phyloP scores from a whole-genome alignment of 768 basidiomycete species.

The Lepiota brunneoincarnata region DNA sequence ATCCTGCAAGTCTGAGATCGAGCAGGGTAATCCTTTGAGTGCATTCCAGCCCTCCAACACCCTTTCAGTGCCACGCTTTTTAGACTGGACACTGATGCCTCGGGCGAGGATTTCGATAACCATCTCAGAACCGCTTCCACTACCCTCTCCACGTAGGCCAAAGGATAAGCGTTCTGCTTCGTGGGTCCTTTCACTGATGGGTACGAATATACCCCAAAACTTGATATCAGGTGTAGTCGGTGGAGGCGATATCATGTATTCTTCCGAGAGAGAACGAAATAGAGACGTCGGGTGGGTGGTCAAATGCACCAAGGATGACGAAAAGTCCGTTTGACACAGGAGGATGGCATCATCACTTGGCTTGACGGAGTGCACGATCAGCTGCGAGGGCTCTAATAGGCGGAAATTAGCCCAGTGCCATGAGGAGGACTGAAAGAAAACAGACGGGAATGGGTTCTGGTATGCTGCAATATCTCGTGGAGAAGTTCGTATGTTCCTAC shows the following conservation, averaged over 20 bases:
- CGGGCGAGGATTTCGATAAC: slow-evolving; percentile 62
- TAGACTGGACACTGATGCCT: slow-evolving; percentile 32
- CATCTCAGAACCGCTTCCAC: slow-evolving; percentile 44
- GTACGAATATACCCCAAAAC: slow-evolving; percentile 80
- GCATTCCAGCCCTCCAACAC: slow-evolving; percentile 62
- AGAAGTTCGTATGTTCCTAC: slow-evolving; percentile 54
- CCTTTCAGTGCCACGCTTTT: slow-evolving; percentile 56
- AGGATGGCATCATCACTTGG: slow-evolving; percentile 49
- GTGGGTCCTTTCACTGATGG: slow-evolving; percentile 56
- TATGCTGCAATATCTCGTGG: slow-evolving; percentile 38
- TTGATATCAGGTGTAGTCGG: slow-evolving; percentile 58
- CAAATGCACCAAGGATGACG: slow-evolving; percentile 59
- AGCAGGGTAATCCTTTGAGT: slow-evolving; percentile 33
- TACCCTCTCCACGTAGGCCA: slow-evolving; percentile 51
- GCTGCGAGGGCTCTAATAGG: slow-evolving; percentile 47
- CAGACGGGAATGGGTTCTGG: slow-evolving; percentile 52
- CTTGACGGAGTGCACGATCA: slow-evolving; percentile 55
- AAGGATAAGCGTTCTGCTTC: slow-evolving; percentile 63
- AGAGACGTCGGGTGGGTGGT: slow-evolving; percentile 71
- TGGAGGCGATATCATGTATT: slow-evolving; percentile 72
- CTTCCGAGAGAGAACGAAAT: slow-evolving; percentile 61
- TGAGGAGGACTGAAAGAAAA: slow-evolving; percentile 7
- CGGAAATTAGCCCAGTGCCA: neutral
- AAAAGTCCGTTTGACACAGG: slow-evolving; percentile 62
- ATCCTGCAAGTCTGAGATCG: slow-evolving; percentile 47